These are phyloP conservation scores for Penicillium polonicum DNA, from an alignment of 2,329 filamentous ascomycete genomes.

Conservation along the genomic window DNA sequence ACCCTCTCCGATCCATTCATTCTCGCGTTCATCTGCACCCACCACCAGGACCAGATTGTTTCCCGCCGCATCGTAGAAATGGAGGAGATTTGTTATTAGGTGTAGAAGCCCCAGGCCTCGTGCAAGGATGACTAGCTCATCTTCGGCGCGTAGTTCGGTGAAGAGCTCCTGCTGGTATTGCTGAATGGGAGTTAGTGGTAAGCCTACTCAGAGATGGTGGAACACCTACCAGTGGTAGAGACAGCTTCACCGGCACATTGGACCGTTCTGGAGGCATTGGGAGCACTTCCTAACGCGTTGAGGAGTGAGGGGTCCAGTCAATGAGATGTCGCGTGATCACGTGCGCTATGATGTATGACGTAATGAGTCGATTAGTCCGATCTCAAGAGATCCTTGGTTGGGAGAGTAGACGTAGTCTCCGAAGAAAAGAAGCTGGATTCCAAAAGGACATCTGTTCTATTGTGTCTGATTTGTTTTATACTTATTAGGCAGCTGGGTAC, in stretches of 20 bases:
- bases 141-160: slow-evolving; percentile 81
- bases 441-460: neutral
- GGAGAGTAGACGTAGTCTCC: neutral
- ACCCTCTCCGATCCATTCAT: slow-evolving; percentile 91
- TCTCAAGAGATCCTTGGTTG: neutral
- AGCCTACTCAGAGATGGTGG: neutral
- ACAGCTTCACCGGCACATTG: slow-evolving; percentile 59
- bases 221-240: slow-evolving; percentile 56
- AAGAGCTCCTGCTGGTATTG: slow-evolving; percentile 96
- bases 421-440: neutral
- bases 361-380: slow-evolving; percentile 2
- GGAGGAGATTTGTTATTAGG: slow-evolving; percentile 90
- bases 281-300: slow-evolving; percentile 30
- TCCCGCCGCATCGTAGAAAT: slow-evolving; percentile 93
- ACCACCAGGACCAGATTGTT: slow-evolving; percentile 89
- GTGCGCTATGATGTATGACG: slow-evolving; percentile 17
- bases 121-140: slow-evolving; percentile 90
- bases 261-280: slow-evolving; percentile 45
- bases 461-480: neutral
- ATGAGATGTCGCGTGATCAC: slow-evolving; percentile 15
- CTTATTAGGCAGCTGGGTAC: neutral
- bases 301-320: neutral
- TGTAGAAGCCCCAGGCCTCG: slow-evolving; percentile 89
- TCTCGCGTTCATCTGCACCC: slow-evolving; percentile 87
- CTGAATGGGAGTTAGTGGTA: slow-evolving; percentile 35